Conservation (phyloP, 345 rosid genomes). For the Carallia pectinifolia region DNA sequence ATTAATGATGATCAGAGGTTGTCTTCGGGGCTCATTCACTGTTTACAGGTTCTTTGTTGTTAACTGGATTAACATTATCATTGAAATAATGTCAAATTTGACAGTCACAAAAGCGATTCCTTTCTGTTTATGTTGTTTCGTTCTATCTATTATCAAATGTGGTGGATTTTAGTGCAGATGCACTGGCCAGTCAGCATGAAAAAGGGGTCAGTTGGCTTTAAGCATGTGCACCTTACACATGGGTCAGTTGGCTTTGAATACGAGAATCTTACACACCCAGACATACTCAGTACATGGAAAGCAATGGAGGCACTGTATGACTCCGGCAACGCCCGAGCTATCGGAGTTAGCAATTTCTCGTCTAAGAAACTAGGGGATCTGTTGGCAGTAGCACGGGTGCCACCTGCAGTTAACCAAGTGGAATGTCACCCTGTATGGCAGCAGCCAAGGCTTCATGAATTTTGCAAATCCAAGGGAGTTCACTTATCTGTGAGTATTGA, state of each 20-base stretch:
- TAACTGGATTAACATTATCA: no score
- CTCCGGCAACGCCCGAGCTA: conserved; percentile 58
- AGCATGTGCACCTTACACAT: conserved; percentile 40
- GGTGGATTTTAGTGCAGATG: no score
- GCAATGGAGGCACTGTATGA: conserved; percentile 65
- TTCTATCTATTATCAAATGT: no score
- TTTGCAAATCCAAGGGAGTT: conserved; percentile 58
- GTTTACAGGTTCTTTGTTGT: no score
- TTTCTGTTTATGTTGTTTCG: background rate
- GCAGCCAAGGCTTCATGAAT: conserved; percentile 48
- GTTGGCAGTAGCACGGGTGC: conserved; percentile 15
- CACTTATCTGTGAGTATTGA: conserved; percentile 48
- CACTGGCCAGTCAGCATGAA: conserved; percentile 62
- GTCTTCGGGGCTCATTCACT: no score
- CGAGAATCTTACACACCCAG: conserved; percentile 44
- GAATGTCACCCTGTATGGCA: conserved; percentile 69
- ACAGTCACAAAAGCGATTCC: no score
- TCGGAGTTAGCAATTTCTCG: conserved; percentile 62
- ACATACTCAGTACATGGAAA: conserved; percentile 56
- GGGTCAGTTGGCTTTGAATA: conserved; percentile 24
- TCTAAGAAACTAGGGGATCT: conserved; percentile 52
- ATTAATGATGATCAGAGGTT: no score
- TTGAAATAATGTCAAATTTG: no score
- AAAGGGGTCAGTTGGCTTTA: conserved; percentile 35
- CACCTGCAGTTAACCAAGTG: conserved; percentile 51